A percentile compares a stretch with the other conserved stretches of the same genome.
Conservation (phyloP, 2,329 filamentous ascomycete species). For the Didymella exigua region DNA sequence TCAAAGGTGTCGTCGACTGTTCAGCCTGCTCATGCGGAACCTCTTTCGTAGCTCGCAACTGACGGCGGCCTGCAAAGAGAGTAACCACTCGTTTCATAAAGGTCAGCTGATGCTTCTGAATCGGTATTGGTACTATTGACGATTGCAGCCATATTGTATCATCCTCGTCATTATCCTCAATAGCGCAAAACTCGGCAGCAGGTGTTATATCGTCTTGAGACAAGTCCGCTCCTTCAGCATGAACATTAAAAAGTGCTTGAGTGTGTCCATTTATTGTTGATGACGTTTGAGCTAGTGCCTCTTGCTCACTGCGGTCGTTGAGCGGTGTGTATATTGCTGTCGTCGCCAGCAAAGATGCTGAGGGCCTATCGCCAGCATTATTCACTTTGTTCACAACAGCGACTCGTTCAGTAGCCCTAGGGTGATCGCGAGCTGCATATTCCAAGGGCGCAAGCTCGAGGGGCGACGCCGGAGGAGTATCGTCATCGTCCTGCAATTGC, state of each 20-base stretch:
- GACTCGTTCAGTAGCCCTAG: background rate
- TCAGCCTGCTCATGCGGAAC: background rate
- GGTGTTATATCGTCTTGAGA: too few relatives aligned
- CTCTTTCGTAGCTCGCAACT: background rate
- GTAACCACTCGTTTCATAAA: slow-evolving; percentile 14
- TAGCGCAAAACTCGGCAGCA: background rate
- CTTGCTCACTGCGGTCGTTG: background rate
- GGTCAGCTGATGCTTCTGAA: background rate
- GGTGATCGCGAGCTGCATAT: background rate
- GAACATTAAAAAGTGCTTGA: background rate
- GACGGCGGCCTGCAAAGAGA: slow-evolving; percentile 20
- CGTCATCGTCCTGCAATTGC: background rate
- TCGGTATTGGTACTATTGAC: background rate
- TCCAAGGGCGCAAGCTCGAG: background rate
- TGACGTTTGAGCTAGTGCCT: background rate
- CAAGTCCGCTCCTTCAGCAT: background rate
- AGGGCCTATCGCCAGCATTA: background rate
- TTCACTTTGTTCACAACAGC: background rate
- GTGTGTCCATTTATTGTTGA: background rate
- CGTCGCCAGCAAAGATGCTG: background rate
- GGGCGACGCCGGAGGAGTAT: background rate
- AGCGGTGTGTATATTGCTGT: background rate
- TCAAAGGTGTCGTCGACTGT: background rate
- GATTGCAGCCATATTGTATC: background rate
- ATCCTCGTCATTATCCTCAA: background rate